These are phyloP conservation scores for Claviceps cyperi DNA, from an alignment of 2,329 filamentous ascomycete genomes.

Conservation along the genomic window DNA sequence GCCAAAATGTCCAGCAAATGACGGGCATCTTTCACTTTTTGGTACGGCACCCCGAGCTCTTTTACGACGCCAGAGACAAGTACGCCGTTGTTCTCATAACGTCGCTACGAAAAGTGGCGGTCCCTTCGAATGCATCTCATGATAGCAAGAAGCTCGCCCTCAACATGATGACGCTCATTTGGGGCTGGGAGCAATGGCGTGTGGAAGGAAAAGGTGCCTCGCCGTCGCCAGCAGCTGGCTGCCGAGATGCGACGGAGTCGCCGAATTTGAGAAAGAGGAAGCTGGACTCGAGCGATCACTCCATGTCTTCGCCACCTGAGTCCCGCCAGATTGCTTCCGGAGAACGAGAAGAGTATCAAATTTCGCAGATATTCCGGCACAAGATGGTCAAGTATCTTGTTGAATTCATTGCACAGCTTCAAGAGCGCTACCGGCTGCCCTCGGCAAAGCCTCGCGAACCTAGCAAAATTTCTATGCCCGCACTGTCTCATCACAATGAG, in stretches of 20 bases:
- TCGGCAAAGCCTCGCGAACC: conserved; percentile 51
- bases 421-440: conserved; percentile 69
- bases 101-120: conserved; percentile 76
- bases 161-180: conserved; percentile 80
- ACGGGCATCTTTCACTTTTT: conserved; percentile 97
- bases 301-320: conserved; percentile 39
- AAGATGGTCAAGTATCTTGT: conserved; percentile 91
- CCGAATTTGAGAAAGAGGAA: conserved; percentile 63
- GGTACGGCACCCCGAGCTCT: conserved; percentile 79
- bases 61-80: conserved; percentile 88
- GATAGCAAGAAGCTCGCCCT: conserved; percentile 86
- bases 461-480: conserved; percentile 26
- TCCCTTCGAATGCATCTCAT: conserved; percentile 67
- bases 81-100: conserved; percentile 81
- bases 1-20: conserved; percentile 87
- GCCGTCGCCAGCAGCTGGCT: conserved; percentile 10
- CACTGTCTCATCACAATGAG: conserved; percentile 49
- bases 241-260: conserved; percentile 44
- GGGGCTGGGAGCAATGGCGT: conserved; percentile 80
- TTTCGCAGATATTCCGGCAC: conserved; percentile 51
- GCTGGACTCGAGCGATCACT: conserved; percentile 44
- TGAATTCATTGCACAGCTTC: conserved; percentile 81
- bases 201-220: conserved; percentile 42
- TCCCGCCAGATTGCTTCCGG: conserved; percentile 23
- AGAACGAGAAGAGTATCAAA: conserved; percentile 51